These are phyloP conservation scores for Thalassiosira profunda DNA, from an alignment of 108 stramenopile genomes.

Conservation along the genomic window DNA sequence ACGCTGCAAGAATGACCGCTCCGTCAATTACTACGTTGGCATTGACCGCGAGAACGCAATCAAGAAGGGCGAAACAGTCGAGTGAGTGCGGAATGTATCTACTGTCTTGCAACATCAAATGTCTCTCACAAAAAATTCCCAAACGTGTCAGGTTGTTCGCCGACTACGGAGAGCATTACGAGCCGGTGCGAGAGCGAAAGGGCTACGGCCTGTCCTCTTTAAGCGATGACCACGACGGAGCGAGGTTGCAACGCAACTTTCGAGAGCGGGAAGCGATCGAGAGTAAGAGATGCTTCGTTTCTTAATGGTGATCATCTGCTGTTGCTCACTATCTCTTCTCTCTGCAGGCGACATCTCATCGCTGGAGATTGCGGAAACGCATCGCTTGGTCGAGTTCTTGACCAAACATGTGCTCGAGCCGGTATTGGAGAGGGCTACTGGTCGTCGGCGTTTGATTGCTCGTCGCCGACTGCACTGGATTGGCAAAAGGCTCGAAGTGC, in stretches of 20 bases:
- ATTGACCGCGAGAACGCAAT: slow-evolving; percentile 30
- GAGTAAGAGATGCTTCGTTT: no score
- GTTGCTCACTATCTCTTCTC: no score
- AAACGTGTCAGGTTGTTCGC: slow-evolving; percentile 71
- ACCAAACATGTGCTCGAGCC: slow-evolving; percentile 19
- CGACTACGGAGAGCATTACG: slow-evolving; percentile 68
- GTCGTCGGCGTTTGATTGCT: no score
- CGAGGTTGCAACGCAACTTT: slow-evolving; percentile 55
- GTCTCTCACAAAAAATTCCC: no score
- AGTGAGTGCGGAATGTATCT: no score
- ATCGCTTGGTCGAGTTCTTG: slow-evolving; percentile 26
- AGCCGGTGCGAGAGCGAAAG: slow-evolving; percentile 67
- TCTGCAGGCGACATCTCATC: slow-evolving; percentile 35
- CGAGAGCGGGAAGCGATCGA: slow-evolving; percentile 50
- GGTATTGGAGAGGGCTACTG: no score
- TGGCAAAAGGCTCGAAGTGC: no score
- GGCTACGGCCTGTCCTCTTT: no score
- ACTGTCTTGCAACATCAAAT: no score
- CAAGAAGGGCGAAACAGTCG: not conserved
- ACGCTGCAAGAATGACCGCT: slow-evolving; percentile 42
- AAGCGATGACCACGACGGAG: slow-evolving; percentile 39
- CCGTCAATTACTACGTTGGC: slow-evolving; percentile 57
- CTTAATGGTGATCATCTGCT: no score
- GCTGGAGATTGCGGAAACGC: slow-evolving; percentile 23
- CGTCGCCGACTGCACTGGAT: no score